These are phyloP conservation scores for Polychytrium aggregatum DNA, from an alignment of 192 early-diverging fungal genomes.

Conservation along the genomic window DNA sequence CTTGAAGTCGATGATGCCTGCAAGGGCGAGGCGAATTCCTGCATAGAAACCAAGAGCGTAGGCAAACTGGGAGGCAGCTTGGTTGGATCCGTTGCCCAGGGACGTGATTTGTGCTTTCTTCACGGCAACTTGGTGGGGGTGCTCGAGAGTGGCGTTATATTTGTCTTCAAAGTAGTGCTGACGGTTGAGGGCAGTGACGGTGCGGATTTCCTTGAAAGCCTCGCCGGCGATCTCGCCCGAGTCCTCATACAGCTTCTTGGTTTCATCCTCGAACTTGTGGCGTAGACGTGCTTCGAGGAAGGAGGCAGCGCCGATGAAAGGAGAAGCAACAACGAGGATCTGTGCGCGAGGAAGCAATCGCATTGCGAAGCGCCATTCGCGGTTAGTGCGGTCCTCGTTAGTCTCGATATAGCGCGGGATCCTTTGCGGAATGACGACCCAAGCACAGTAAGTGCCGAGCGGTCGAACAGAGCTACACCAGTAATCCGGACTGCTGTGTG, in stretches of 20 bases:
- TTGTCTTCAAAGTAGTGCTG: slow-evolving; percentile 57
- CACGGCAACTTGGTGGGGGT: slow-evolving; percentile 55
- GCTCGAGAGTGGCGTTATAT: slow-evolving; percentile 46
- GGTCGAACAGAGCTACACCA: too few species aligned
- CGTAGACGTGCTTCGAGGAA: slow-evolving; percentile 46
- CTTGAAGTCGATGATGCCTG: slow-evolving; percentile 21
- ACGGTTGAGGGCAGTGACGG: slow-evolving; percentile 64
- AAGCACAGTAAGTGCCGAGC: too few species aligned
- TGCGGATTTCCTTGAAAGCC: slow-evolving; percentile 71
- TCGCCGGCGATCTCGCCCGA: slow-evolving; percentile 70
- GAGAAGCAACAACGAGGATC: slow-evolving; percentile 52
- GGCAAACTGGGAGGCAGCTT: slow-evolving; percentile 53
- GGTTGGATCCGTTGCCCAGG: slow-evolving; percentile 60
- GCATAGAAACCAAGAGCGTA: slow-evolving; percentile 77
- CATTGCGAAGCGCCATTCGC: too few species aligned
- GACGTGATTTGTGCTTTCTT: slow-evolving; percentile 48
- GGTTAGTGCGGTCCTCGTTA: too few species aligned
- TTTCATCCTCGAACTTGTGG: slow-evolving; percentile 43
- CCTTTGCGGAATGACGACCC: too few species aligned
- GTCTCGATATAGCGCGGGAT: too few species aligned
- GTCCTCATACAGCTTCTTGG: slow-evolving; percentile 57
- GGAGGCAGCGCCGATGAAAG: slow-evolving; percentile 42
- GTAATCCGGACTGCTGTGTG: too few species aligned
- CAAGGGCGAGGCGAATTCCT: too few species aligned
- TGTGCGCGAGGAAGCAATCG: too few species aligned